A percentile compares a stretch with the other conserved stretches of the same genome.
Evolutionary conservation across 306 rosid species (phyloP).

Genomic region (Sesbania bispinosa): DNA sequence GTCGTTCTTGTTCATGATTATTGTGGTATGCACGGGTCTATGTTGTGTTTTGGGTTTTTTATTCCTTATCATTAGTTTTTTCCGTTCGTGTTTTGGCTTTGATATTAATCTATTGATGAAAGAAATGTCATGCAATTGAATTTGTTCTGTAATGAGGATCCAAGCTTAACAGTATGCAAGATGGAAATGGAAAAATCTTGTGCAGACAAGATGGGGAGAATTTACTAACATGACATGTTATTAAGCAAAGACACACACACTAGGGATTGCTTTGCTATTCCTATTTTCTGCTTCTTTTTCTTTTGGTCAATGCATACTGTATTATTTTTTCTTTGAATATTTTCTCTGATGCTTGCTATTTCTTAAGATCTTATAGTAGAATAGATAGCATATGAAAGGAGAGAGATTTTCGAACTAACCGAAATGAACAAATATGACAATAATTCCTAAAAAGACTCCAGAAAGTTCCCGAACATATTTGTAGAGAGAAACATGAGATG

Average conservation of each 20-base stretch:
- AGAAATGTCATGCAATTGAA: not conserved
- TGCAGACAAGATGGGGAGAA: too few relatives aligned
- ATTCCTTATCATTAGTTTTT: not conserved
- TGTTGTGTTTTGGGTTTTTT: not conserved
- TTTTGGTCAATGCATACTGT: too few relatives aligned
- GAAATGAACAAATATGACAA: not conserved
- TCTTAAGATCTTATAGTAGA: not conserved
- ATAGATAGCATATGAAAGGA: not conserved
- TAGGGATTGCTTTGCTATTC: not conserved
- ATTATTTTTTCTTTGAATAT: not conserved
- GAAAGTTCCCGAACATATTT: not conserved
- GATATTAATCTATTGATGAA: not conserved
- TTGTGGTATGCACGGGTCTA: not conserved
- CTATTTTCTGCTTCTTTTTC: not conserved
- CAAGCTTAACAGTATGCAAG: not conserved
- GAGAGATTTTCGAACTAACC: not conserved
- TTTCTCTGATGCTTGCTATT: not conserved
- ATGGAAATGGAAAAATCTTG: not conserved
- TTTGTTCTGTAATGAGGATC: too few relatives aligned
- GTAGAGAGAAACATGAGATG: not conserved
- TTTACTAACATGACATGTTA: too few relatives aligned
- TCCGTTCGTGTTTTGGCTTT: not conserved
- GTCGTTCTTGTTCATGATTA: not conserved
- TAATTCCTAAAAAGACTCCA: not conserved
- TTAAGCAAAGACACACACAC: too few relatives aligned